These are phyloP conservation scores for Apiotrichum siamense DNA, from an alignment of 1,284 basidiomycete genomes.

Conservation along the genomic window DNA sequence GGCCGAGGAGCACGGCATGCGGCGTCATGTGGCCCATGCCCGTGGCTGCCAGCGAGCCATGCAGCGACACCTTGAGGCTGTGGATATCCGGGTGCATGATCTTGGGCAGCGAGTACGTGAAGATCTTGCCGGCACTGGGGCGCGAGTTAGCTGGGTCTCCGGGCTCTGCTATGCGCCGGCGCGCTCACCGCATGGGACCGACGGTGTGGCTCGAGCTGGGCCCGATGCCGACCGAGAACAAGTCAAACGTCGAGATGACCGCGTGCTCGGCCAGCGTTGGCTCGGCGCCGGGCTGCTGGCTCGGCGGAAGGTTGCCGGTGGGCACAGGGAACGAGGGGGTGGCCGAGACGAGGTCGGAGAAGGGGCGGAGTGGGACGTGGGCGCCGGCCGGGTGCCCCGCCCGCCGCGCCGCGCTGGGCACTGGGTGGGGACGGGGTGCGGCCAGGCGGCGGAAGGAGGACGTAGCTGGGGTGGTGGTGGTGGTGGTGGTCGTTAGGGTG, in stretches of 20 bases:
- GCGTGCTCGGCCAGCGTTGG: conserved; percentile 61
- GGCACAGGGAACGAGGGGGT: neutral
- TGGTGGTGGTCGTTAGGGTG: too few species aligned
- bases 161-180: neutral
- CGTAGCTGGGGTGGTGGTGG: too few species aligned
- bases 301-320: conserved; percentile 10
- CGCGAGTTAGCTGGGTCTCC: neutral
- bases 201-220: conserved; percentile 58
- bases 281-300: conserved; percentile 13
- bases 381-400: too few species aligned
- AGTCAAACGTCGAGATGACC: conserved; percentile 85
- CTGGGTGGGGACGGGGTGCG: too few species aligned
- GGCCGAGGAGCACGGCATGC: conserved; percentile 81
- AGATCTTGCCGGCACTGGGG: conserved; percentile 30
- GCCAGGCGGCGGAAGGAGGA: too few species aligned
- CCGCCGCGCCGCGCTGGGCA: too few species aligned
- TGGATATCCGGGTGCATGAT: conserved; percentile 53
- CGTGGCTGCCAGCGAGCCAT: conserved; percentile 52
- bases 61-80: conserved; percentile 75
- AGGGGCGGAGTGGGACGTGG: neutral
- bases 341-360: conserved; percentile 2
- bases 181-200: conserved; percentile 64
- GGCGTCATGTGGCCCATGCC: conserved; percentile 87
- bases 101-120: conserved; percentile 28
- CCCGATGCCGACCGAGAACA: conserved; percentile 80